Evolutionary conservation across 192 early-diverging fungal genomes (phyloP).

Genomic region (Coemansia sp.): DNA sequence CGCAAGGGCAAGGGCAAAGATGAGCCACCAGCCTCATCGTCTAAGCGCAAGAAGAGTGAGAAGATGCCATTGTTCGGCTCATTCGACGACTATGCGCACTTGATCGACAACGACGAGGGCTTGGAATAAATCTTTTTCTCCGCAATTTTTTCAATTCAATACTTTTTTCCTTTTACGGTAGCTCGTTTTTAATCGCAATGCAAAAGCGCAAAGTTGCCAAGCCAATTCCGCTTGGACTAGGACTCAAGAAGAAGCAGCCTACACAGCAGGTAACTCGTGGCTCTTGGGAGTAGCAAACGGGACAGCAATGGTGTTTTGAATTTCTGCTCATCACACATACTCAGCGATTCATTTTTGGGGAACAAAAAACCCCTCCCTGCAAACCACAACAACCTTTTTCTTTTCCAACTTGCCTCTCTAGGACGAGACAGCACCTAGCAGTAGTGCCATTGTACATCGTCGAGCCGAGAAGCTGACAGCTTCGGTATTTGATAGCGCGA

Average conservation of each 20-base stretch:
- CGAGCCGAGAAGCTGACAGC: neutral
- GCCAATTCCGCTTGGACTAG: constrained; percentile 20
- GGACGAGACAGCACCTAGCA: neutral
- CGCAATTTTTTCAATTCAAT: neutral
- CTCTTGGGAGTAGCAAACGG: neutral
- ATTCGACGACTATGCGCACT: constrained; percentile 67
- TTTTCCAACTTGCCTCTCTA: neutral
- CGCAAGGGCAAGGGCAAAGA: constrained; percentile 38
- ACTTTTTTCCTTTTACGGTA: neutral
- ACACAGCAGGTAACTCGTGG: constrained; percentile 16
- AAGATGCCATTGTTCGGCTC: constrained; percentile 67
- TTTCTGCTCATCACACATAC: neutral
- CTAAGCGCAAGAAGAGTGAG: constrained; percentile 58
- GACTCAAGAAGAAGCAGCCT: constrained; percentile 6
- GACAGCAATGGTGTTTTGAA: neutral
- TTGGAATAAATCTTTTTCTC: constrained; percentile 21
- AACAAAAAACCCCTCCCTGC: neutral
- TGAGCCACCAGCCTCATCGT: constrained; percentile 9
- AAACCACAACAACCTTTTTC: neutral
- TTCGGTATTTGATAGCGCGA: neutral
- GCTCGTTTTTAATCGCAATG: constrained; percentile 16
- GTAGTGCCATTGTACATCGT: neutral
- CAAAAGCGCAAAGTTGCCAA: constrained; percentile 32
- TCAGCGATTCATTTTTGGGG: neutral
- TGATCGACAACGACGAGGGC: constrained; percentile 48